Evolutionary conservation across 225 moss, liverwort and hornwort genomes (phyloP), one percentile per base, ranked within the genome.

Genomic region (Lunularia cruciata): DNA sequence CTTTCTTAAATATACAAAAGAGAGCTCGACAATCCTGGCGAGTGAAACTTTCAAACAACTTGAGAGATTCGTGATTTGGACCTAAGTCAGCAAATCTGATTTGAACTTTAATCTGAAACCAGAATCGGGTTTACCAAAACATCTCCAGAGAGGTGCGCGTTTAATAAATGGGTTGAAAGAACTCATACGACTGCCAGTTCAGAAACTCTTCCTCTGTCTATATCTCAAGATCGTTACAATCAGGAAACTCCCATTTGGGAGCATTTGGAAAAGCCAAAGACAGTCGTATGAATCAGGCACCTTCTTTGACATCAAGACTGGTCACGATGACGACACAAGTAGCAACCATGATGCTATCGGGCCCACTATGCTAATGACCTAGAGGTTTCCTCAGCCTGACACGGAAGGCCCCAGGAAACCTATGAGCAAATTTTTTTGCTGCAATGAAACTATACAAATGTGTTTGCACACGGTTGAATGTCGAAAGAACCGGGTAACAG

Each of bases 371-470:
- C 42, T 63, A 46, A 43, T 36, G 34, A 36, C 42, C 63, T 63
- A 45, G 43, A 45, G 43, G 63, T 22, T 36, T 36, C 22, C 32
- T 38, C 37, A 23, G 60, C 60, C 37, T 23, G 37, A 37, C 60
- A 11, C 6, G 4, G 37, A 60, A 60, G 22, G 38, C 60, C 12
- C 23, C 35, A 36, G 31, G n/a, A 38, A 75, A 67, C 27, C 45
- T 71, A 30, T 45, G 47, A 71, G 30, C 70, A 67, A 47, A 60
- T 34, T 34, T 14, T 65, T 72, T 72, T 60, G 67, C 68, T 63
- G 64, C 49, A 72, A 80, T 69, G 64, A 76, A 57, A 52, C 72
- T 76, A 65, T 76, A 80, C 76, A 80, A 69, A 70, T 72, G 72
- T 72, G 61, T 25, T 72, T 72, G 67, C 34, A 72, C 71, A 72